Conservation (phyloP, 495 filamentous ascomycete genomes). For the Sordaria brevicollis region DNA sequence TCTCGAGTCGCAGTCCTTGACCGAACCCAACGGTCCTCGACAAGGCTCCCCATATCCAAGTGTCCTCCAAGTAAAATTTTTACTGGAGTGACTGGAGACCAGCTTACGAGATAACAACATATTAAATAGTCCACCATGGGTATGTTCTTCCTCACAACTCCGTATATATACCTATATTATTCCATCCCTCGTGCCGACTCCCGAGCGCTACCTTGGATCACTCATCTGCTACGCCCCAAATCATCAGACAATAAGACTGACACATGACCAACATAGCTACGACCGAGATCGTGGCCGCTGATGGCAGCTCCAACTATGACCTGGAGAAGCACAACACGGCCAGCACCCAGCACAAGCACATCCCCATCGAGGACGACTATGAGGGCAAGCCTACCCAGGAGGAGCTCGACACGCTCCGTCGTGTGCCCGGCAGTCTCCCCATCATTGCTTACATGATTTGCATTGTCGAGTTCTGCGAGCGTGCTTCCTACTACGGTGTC, state of each 20-base stretch:
- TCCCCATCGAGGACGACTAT: slow-evolving; percentile 29
- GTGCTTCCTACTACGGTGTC: slow-evolving; percentile 49
- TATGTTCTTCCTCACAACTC: neutral
- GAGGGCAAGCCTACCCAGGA: slow-evolving; percentile 47
- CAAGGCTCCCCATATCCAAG: neutral
- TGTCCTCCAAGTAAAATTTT: neutral
- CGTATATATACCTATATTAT: neutral
- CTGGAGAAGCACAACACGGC: slow-evolving; percentile 10
- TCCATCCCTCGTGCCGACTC: neutral
- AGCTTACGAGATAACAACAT: neutral
- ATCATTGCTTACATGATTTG: slow-evolving; percentile 46
- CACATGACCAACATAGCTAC: neutral
- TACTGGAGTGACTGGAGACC: neutral
- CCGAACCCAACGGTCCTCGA: neutral
- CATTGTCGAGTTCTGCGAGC: slow-evolving; percentile 50
- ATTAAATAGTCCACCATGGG: neutral
- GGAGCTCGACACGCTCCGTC: slow-evolving; percentile 43
- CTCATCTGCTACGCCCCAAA: neutral
- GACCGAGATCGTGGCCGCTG: neutral
- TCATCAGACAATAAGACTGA: neutral
- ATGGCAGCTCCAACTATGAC: neutral
- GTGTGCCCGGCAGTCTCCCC: slow-evolving; percentile 43
- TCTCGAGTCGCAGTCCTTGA: neutral
- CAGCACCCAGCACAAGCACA: slow-evolving; percentile 14
- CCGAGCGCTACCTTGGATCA: neutral